A percentile compares a stretch with the other conserved stretches of the same genome.
Evolutionary conservation across 345 rosid species (phyloP).

Genomic region (Linum trigynum): DNA sequence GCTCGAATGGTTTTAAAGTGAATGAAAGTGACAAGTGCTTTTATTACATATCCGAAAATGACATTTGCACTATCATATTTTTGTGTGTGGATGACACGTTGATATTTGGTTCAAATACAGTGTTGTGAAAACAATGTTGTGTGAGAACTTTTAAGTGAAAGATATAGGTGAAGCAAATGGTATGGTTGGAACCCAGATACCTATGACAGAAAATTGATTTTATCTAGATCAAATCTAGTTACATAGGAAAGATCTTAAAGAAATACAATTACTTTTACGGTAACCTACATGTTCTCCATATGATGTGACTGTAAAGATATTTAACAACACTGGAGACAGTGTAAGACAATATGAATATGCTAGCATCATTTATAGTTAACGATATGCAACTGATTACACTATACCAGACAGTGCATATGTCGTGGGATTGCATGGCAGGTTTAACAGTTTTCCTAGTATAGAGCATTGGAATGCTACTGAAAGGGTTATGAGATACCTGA

Average conservation of each 20-base stretch:
- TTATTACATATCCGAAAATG: background rate
- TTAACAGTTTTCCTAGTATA: too few species aligned
- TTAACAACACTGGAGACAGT: background rate
- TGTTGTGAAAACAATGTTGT: background rate
- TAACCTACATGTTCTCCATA: too few species aligned
- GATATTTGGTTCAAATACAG: background rate
- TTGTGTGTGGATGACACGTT: too few species aligned
- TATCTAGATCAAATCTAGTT: slow-evolving; percentile 1
- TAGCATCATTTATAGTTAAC: background rate
- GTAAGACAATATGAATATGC: background rate
- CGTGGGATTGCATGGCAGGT: too few species aligned
- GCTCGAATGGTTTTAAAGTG: too few species aligned
- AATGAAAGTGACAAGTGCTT: background rate
- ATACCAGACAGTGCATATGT: background rate
- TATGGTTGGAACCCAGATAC: background rate
- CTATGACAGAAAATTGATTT: background rate
- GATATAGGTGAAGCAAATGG: background rate
- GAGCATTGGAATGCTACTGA: too few species aligned
- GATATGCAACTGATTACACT: background rate
- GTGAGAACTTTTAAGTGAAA: background rate
- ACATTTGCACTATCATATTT: background rate
- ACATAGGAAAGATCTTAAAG: background rate
- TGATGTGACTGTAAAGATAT: background rate
- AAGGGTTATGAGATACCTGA: too few species aligned
- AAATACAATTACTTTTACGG: background rate